Conservation (phyloP, 1,139 yeast species). For the Zygosaccharomyces sapae region DNA sequence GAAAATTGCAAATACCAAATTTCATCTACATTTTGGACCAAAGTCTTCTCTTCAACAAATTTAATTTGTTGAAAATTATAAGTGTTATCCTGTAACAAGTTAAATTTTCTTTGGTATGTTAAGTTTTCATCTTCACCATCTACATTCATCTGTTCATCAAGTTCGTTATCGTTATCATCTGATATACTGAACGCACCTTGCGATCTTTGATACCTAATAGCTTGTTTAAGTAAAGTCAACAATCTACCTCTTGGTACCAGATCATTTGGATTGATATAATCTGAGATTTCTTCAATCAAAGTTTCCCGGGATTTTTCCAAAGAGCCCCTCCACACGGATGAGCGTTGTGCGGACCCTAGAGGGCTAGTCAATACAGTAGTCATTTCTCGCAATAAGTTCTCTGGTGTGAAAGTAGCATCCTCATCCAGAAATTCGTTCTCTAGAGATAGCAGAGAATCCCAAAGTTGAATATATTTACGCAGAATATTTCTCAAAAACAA, state of each 20-base stretch:
- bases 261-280: conserved; percentile 48
- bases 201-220: conserved; percentile 46
- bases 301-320: conserved; percentile 40
- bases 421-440: conserved; percentile 29
- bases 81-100: conserved; percentile 31
- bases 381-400: conserved; percentile 25
- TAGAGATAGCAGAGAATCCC: conserved; percentile 38
- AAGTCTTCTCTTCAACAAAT: conserved; percentile 35
- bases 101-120: conserved; percentile 14
- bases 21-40: conserved; percentile 62
- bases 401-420: conserved; percentile 28
- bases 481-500: conserved; percentile 40
- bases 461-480: conserved; percentile 35
- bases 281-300: conserved; percentile 44
- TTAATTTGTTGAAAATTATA: conserved; percentile 25
- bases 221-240: conserved; percentile 48
- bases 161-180: conserved; percentile 17
- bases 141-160: conserved; percentile 25
- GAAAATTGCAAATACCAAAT: conserved; percentile 83
- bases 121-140: not conserved
- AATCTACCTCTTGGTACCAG: conserved; percentile 52
- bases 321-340: conserved; percentile 40
- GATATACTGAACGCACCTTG: conserved; percentile 39
- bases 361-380: conserved; percentile 32
- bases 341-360: conserved; percentile 22